Conservation (phyloP, 2,329 filamentous ascomycete species). For the Thielaviopsis cerberus region DNA sequence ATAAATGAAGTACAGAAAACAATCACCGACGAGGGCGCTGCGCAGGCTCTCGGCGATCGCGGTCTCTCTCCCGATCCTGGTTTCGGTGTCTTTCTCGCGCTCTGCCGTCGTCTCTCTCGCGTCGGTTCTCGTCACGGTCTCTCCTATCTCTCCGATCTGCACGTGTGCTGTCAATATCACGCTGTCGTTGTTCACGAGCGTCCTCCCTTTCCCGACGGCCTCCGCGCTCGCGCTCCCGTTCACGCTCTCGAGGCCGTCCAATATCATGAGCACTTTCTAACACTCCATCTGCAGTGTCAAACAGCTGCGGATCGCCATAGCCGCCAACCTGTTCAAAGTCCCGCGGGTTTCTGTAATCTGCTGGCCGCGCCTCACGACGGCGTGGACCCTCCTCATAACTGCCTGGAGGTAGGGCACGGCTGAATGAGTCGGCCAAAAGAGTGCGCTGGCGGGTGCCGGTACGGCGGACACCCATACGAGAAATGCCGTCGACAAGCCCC, state of each 20-base stretch:
- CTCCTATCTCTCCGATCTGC: neutral
- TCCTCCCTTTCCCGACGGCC: neutral
- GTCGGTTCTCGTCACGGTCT: neutral
- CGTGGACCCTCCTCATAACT: slow-evolving; percentile 17
- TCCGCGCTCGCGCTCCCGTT: neutral
- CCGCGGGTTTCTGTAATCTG: slow-evolving; percentile 43
- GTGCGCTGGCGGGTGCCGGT: slow-evolving; percentile 74
- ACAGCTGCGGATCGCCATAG: slow-evolving; percentile 66
- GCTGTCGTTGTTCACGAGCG: neutral
- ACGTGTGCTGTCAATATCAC: neutral
- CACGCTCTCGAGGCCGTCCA: neutral
- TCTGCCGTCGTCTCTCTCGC: neutral
- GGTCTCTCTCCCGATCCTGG: slow-evolving; percentile 2
- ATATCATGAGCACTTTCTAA: slow-evolving; percentile 19
- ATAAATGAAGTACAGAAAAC: neutral
- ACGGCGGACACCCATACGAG: slow-evolving; percentile 63
- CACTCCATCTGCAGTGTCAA: slow-evolving; percentile 29
- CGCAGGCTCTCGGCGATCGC: neutral
- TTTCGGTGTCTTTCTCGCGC: neutral
- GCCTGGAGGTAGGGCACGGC: neutral
- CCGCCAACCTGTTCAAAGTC: slow-evolving; percentile 78
- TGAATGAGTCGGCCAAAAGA: slow-evolving; percentile 21
- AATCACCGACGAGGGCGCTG: neutral
- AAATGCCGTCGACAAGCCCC: slow-evolving; percentile 73
- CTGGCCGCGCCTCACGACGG: slow-evolving; percentile 44